Evolutionary conservation across 495 filamentous ascomycete species (phyloP).

Genomic region (Talaromyces nanjingensis): DNA sequence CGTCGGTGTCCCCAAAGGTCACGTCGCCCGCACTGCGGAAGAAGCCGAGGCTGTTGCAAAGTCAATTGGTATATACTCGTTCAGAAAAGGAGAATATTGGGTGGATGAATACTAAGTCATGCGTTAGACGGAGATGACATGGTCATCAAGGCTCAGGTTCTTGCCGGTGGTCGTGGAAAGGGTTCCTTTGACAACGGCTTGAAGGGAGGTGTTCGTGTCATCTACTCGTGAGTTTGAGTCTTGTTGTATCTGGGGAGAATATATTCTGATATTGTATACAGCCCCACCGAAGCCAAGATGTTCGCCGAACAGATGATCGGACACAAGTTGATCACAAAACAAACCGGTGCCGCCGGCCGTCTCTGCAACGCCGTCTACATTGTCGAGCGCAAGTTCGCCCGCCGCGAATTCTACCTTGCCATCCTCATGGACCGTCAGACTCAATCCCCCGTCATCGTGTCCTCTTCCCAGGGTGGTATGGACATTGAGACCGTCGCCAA

Average conservation of each 20-base stretch:
- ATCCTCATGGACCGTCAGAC: constrained; percentile 93
- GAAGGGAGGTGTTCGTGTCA: constrained; percentile 96
- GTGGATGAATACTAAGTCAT: constrained; percentile 13
- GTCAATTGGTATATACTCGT: constrained; percentile 56
- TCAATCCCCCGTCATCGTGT: constrained; percentile 90
- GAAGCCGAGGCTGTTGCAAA: constrained; percentile 92
- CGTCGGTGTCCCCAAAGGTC: constrained; percentile 81
- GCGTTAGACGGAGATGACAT: constrained; percentile 78
- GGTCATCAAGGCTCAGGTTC: constrained; percentile 99
- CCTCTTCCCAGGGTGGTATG: constrained; percentile 97
- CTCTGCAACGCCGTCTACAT: constrained; percentile 96
- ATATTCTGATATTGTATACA: constrained; percentile 19
- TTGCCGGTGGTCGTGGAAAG: constrained; percentile 95
- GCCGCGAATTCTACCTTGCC: constrained; percentile 97
- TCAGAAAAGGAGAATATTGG: constrained; percentile 7
- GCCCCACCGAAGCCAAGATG: constrained; percentile 84
- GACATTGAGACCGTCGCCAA: constrained; percentile 98
- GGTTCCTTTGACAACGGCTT: constrained; percentile 95
- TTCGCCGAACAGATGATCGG: constrained; percentile 99
- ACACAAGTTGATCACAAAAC: constrained; percentile 98
- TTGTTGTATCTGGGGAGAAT: not conserved
- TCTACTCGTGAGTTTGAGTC: constrained; percentile 72
- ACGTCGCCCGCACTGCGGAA: constrained; percentile 70
- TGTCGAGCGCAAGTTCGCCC: constrained; percentile 98
- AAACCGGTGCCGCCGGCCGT: constrained; percentile 87